Base-by-base conservation (phyloP, 805 yeast genomes). In the Metschnikowia picachoensis region DNA sequence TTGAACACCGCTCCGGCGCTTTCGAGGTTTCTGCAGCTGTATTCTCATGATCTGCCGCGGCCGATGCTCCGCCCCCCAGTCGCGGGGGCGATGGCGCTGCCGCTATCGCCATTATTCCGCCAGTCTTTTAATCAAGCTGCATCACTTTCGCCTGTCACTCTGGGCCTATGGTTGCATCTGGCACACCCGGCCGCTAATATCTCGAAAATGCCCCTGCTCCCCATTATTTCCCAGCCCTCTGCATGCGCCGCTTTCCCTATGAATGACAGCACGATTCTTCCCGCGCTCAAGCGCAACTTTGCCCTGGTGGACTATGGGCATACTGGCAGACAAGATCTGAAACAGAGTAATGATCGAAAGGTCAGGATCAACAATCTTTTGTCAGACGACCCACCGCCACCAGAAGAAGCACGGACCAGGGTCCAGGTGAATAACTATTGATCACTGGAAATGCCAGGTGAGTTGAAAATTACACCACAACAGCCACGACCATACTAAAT, bases 41-140 rank as follows among this genome's bases (percentile, higher is more conserved):
- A 35, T 48, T 35, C 35, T 13, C 41, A 42, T 16, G 52, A 49
- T 15, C 67, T 71, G 27, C 8, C 41, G 6, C 48, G 48, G 8
- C 48, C 48, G 13, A 25, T 41, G 38, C 41, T 46, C 12, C 30
- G 45, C 28, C 48, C 45, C 1, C 30, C 41, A 15, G 27, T 41
- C 16, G 44, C 43, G 15, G 46, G 50, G 7, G 60, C 61, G 44
- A 52, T 65, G 52, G 67, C 64, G 28, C 60, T 67, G 43, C 74
- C 76, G 12, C 58, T 72, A 31, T 61, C 67, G 25, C 76, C 76
- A 15, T 60, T 72, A 31, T 71, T 67, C 53, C 73, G 67, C 50
- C 72, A 67, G 49, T 55, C 65, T 27, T 67, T 67, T 48, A 59
- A 56, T 54, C 57, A 53, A 35, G 57, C 49, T 30, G 50, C 49